These are phyloP conservation scores for Nicotiana attenuata DNA, from an alignment of 257 asterid species.

Conservation along the genomic window DNA sequence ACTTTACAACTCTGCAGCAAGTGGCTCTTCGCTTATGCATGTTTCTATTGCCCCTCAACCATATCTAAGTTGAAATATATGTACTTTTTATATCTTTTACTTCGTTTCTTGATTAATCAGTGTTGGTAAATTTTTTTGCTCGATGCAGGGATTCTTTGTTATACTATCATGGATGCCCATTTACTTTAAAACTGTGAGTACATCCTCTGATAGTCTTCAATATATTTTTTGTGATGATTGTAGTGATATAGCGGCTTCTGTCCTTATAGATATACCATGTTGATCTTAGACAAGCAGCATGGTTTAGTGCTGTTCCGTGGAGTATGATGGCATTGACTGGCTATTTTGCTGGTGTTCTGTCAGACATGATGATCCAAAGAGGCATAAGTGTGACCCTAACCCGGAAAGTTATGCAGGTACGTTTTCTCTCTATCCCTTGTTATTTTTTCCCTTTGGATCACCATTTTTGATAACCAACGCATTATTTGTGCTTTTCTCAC, in stretches of 20 bases:
- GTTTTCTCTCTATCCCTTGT: neutral
- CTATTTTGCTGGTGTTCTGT: slow-evolving; percentile 77
- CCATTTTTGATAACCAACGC: neutral
- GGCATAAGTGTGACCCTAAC: slow-evolving; percentile 78
- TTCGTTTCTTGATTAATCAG: neutral
- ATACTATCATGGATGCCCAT: slow-evolving; percentile 99
- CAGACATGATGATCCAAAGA: slow-evolving; percentile 77
- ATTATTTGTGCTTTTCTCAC: too few species aligned
- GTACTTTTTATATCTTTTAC: neutral
- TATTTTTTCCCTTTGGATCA: neutral
- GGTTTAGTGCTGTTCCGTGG: slow-evolving; percentile 99
- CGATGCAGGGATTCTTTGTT: slow-evolving; percentile 85
- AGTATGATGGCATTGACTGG: slow-evolving; percentile 90
- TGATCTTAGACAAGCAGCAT: slow-evolving; percentile 95
- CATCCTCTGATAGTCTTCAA: neutral
- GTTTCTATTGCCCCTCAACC: neutral
- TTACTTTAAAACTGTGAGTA: slow-evolving; percentile 76
- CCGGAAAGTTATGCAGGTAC: slow-evolving; percentile 95
- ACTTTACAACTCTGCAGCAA: neutral
- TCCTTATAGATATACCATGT: slow-evolving; percentile 71
- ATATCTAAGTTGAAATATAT: neutral
- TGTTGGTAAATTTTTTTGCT: slow-evolving; percentile 13
- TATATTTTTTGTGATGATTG: neutral
- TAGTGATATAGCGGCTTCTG: neutral
- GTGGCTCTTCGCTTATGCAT: neutral